Conservation (phyloP, 1,139 yeast species). For the Kodamaea fungicola region DNA sequence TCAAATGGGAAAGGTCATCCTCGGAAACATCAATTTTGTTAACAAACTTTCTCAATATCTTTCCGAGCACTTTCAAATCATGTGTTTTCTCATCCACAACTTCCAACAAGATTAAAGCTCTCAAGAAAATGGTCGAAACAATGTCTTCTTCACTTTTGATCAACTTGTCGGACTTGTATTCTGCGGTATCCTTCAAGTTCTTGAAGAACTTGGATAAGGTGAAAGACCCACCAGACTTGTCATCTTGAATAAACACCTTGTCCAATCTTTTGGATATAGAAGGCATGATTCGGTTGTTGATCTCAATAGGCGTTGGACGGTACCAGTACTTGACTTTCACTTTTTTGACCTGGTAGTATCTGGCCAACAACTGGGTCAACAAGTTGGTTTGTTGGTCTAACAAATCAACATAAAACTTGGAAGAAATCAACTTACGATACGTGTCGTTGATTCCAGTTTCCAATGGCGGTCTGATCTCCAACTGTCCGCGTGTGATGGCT, state of each 20-base stretch:
- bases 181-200: constrained; percentile 15
- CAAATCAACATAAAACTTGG: constrained; percentile 41
- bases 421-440: constrained; percentile 54
- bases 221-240: constrained; percentile 22
- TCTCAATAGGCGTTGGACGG: constrained; percentile 42
- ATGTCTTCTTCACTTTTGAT: constrained; percentile 49
- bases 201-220: constrained; percentile 33
- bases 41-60: constrained; percentile 39
- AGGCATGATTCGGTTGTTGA: constrained; percentile 54
- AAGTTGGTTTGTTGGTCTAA: constrained; percentile 65
- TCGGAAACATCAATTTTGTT: constrained; percentile 13
- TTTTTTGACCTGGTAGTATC: constrained; percentile 81
- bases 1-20: constrained; percentile 28
- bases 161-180: constrained; percentile 13
- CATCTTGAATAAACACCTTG: constrained; percentile 12
- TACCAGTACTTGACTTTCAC: constrained; percentile 61
- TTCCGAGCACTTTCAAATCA: constrained; percentile 56
- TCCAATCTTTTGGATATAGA: constrained; percentile 33
- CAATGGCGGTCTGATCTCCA: constrained; percentile 64
- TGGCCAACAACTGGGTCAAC: constrained; percentile 68
- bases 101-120: constrained; percentile 56
- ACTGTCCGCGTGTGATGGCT: constrained; percentile 62
- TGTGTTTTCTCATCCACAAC: constrained; percentile 45
- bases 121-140: constrained; percentile 55
- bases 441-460: constrained; percentile 62